Evolutionary conservation across 768 basidiomycete species (phyloP), one percentile per base, ranked within the genome.

Genomic region (Leccinellum albellum): DNA sequence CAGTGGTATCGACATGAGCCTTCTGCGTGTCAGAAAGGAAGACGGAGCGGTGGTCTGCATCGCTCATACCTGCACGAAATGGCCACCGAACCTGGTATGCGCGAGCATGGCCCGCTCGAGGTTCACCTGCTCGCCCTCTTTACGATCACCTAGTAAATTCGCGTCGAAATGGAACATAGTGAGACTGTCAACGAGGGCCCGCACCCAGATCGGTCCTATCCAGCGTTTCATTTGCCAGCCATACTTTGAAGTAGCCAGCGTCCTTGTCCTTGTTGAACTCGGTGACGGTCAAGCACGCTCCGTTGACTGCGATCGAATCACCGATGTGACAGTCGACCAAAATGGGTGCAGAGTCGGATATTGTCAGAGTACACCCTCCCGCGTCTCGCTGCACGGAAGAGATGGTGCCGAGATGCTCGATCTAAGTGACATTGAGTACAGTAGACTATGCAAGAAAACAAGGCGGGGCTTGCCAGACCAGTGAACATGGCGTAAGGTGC

Each of bases 1-100:
- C 95, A 0, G 92, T 96, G 6, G 82, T 82, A 69, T 99, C 97
- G 59, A 98, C 89, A 73, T 99, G 97, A 17, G 90, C 97, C 94
- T 98, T 29, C 35, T 35, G 48, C 35, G 48, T 17, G 56, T 59
- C 0, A 45, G 50, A 32, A 21, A 45, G 28, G 8, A 10, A 31
- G 8, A 9, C 8, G 40, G 21, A 35, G 26, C 26, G 32, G 45
- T 9, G 24, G 31, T 28, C 52, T 20, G 47, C 40, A 13, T n/a
- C 20, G 53, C 15, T 8, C 78, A 54, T 66, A 91, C 94, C 84
- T 98, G 96, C 21, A 99, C 97, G 69, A 95, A 94, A 70, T 99
- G 97, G 12, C 97, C 97, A 26, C 97, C 97, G 66, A 98, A 97
- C 55, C 96, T 79, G 17, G 83, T 86, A 75, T 94, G 90, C 5